Evolutionary conservation across 768 basidiomycete genomes (phyloP), one percentile per base, ranked within the genome.

Genomic region (Tulasnella sp.): DNA sequence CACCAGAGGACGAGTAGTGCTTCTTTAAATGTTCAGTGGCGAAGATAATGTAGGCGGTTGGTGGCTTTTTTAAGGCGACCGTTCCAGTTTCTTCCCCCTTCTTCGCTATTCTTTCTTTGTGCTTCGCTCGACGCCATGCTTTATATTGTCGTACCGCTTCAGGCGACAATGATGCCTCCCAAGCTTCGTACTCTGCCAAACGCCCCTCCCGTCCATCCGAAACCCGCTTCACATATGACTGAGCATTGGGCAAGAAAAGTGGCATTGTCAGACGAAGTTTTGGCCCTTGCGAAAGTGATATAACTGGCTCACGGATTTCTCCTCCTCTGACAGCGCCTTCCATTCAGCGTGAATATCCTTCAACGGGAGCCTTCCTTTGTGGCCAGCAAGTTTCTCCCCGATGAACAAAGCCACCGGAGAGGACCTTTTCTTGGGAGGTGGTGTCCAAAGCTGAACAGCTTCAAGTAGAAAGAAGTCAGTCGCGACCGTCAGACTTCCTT

Each of bases 71-170:
- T 42, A 56, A 23, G 13, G 29, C 52, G 4, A 19, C 24, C 1
- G 26, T 56, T 43, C 45, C 43, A 21, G 26, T 24, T 9, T 38
- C 15, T 44, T 43, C 24, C 5, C 24, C 55, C 10, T 24, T 29
- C 29, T 45, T 47, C 3, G 43, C 43, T 1, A 30, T 30, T 9
- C 58, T 30, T 24, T 4, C 24, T 30, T 26, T 24, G 32, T 1
- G 34, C 4, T 48, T 38, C 4, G 41, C 27, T 4, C 5, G 44
- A 24, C 5, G 30, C 34, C 49, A 27, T 23, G 34, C 34, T 23
- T 24, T 49, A 47, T 59, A 59, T 21, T 59, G 58, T 21, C 13
- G 29, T 24, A 32, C 21, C 11, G 47, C 58, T 19, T 51, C 45
- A 15, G 45, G 48, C 11, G 58, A 41, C 13, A 51, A 47, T 21